A percentile compares a stretch with the other conserved stretches of the same genome.
phyloP scores from a whole-genome alignment of 2,329 filamentous ascomycete genomes.

The Stromatinia cepivora region DNA sequence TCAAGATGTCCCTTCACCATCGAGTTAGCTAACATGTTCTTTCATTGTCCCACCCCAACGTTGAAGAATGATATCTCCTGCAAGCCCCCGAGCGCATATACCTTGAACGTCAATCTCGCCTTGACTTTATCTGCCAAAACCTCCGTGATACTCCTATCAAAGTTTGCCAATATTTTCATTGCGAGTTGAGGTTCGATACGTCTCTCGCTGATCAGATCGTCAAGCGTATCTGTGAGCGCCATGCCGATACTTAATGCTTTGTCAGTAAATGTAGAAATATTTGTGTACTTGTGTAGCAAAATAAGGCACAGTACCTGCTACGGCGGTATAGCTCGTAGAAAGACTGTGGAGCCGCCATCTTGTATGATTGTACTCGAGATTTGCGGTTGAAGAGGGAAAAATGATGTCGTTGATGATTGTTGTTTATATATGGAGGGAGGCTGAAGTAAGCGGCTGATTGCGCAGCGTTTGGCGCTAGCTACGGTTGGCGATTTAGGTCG shows the following conservation, averaged over 20 bases:
- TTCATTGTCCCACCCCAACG: background rate
- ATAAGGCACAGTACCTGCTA: slow-evolving; percentile 74
- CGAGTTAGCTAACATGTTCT: slow-evolving; percentile 29
- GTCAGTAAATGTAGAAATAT: slow-evolving; percentile 37
- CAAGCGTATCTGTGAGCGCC: slow-evolving; percentile 92
- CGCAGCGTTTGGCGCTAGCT: slow-evolving; percentile 25
- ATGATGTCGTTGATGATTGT: slow-evolving; percentile 21
- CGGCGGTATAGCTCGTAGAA: slow-evolving; percentile 97
- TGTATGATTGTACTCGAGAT: slow-evolving; percentile 29
- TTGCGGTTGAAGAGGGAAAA: slow-evolving; percentile 26
- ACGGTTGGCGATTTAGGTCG: slow-evolving; percentile 29
- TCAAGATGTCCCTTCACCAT: slow-evolving; percentile 80
- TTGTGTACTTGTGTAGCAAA: slow-evolving; percentile 33
- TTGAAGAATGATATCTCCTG: background rate
- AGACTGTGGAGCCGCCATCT: slow-evolving; percentile 56
- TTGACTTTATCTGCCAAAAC: slow-evolving; percentile 91
- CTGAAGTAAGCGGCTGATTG: slow-evolving; percentile 29
- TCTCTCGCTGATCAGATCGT: slow-evolving; percentile 91
- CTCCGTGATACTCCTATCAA: slow-evolving; percentile 90
- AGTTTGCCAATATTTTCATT: slow-evolving; percentile 96
- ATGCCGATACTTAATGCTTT: slow-evolving; percentile 72
- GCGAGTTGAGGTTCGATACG: slow-evolving; percentile 97
- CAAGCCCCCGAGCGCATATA: slow-evolving; percentile 45
- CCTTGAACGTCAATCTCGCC: slow-evolving; percentile 91
- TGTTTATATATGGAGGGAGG: slow-evolving; percentile 26